Evolutionary conservation across 1,284 basidiomycete genomes (phyloP), one percentile per base, ranked within the genome.

Genomic region (Malassezia psittaci): DNA sequence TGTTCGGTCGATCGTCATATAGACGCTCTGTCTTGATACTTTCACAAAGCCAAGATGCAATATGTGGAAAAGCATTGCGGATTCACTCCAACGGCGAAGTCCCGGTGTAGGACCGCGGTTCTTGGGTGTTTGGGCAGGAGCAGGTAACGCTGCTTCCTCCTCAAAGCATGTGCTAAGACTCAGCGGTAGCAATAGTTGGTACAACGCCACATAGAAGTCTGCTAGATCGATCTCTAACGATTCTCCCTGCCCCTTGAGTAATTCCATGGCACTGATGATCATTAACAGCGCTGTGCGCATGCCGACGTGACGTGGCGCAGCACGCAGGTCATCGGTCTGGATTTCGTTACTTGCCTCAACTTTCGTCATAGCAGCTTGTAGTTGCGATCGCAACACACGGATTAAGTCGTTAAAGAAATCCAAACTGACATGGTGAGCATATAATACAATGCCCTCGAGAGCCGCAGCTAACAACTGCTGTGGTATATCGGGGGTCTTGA

Each of bases 361-460:
- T 3, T 38, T 7, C 15, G 29, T 40, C 49, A 54, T 38, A 38
- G 59, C 81, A 79, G 52, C 43, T n/a, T 77, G 70, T 63, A 94
- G 83, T 53, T 90, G 83, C 55, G 81, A 80, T 74, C 88, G 87
- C 34, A 99, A 79, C 1, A 94, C 90, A 50, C 83, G 80, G 76
- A 98, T 81, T 44, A 99, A 79, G 77, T 98, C 94, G 64, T 86
- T 85, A 83, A 99, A 99, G 77, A 99, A 99, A 75, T 99, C 94
- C 66, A 98, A 83, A 77, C 96, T 99, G 76, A 99, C 90, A 54
- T 96, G 82, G 75, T 98, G 94, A 0, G 93, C 86, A 70, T 88
- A 98, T 76, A 85, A 85, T 5, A 90, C 84, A 66, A 99, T 86
- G 59, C 94, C 94, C 69, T 87, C 85, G 62, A 99, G 79, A 29